A percentile compares a stretch with the other conserved stretches of the same genome.
Evolutionary conservation across 2,329 filamentous ascomycete genomes (phyloP).

Genomic region (Huntiella omanensis): DNA sequence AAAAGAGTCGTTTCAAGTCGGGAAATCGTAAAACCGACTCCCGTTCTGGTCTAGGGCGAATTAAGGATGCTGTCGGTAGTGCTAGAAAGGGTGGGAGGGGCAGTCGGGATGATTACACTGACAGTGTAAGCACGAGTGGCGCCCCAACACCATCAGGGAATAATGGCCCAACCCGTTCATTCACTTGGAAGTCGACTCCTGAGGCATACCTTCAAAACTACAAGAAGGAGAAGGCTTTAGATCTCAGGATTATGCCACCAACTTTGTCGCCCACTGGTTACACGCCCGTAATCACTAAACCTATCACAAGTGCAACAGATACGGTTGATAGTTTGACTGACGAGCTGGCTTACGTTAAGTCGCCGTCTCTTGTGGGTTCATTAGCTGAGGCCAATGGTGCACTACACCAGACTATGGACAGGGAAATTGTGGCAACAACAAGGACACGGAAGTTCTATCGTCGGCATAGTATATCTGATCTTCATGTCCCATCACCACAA

Average conservation of each 20-base stretch:
- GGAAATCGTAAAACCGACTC: slow-evolving; percentile 68
- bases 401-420: slow-evolving; percentile 2
- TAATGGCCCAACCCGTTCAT: slow-evolving; percentile 22
- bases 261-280: too few species aligned
- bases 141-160: slow-evolving; percentile 1
- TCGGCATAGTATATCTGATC: slow-evolving; percentile 36
- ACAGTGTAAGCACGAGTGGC: slow-evolving; percentile 14
- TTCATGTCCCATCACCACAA: slow-evolving; percentile 15
- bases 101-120: slow-evolving; percentile 34
- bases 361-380: background rate
- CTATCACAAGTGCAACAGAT: background rate
- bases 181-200: slow-evolving; percentile 46
- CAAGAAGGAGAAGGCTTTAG: slow-evolving; percentile 2
- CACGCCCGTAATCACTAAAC: background rate
- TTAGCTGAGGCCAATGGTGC: background rate
- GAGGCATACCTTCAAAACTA: slow-evolving; percentile 31
- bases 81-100: slow-evolving; percentile 32
- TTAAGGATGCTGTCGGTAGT: slow-evolving; percentile 66
- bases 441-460: slow-evolving; percentile 27
- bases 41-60: slow-evolving; percentile 61
- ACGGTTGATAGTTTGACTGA: slow-evolving; percentile 3
- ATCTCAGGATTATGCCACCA: background rate
- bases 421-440: slow-evolving; percentile 4
- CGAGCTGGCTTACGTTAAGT: slow-evolving; percentile 1
- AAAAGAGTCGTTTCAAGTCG: slow-evolving; percentile 55